Base-by-base conservation (phyloP, 495 filamentous ascomycete species). In the Xylaria flabelliformis region DNA sequence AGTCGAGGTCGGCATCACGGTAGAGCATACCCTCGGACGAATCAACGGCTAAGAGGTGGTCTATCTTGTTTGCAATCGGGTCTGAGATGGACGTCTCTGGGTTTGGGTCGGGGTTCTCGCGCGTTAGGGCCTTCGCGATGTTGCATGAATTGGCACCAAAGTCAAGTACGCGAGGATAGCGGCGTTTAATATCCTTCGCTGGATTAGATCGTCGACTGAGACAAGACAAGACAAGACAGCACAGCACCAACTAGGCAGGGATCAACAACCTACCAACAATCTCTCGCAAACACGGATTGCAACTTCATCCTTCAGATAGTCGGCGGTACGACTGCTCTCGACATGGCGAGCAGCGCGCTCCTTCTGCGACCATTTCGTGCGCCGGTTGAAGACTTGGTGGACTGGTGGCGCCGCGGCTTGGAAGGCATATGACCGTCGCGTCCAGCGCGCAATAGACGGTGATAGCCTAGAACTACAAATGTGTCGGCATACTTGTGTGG, bases 111-210 rank as follows among this genome's bases (percentile, higher is more conserved):
- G 89, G 88, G 79, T 91, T 85, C 46, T 90, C 87, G n/a, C 84
- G 85, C 26, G 91, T 91, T 17, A 98, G 85, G 61, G 90, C 90
- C 67, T 89, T 88, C 8, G 94, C 96, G 77, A 99, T 92, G 83
- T 97, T 96, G 86, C 95, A 97, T 69, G 94, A 90, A 80, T 98
- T 97, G 72, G 97, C 95, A 71, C 96, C 97, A 32, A 98, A 90
- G 80, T 99, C 97, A 74, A 99, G 93, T 56, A 95, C 93, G 62
- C 89, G 83, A 32, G 91, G 90, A 79, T 97, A 96, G 44, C 88
- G 83, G 34, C 97, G 93, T 74, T 97, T 97, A 82, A 98, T 95
- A 76, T 98, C 94, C 92, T 97, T 73, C 55, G 21, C 51, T 29
- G 39, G 24, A 29, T 51, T 64, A 71, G 41, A 67, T 19, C 0